phyloP scores from a whole-genome alignment of 2,329 filamentous ascomycete species.

The Xylariaceae sp. region DNA sequence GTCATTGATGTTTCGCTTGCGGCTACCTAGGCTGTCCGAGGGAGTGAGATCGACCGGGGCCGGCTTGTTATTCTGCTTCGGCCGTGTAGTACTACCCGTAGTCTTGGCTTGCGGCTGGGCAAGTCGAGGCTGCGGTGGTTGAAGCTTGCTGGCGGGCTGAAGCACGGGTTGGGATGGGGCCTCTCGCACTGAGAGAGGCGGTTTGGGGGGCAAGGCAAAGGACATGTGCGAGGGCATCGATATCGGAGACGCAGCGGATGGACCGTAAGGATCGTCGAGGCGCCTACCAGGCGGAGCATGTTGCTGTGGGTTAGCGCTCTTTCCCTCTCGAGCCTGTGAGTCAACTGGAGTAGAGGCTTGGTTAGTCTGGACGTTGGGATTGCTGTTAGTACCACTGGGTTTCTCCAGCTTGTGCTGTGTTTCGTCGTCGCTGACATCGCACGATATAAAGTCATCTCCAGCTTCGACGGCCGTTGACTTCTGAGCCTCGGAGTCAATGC shows the following conservation, averaged over 20 bases:
- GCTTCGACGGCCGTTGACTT: constrained; percentile 51
- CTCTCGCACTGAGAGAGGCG: constrained; percentile 6
- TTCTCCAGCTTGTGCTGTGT: constrained; percentile 27
- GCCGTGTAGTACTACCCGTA: too few species aligned
- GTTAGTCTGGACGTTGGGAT: not conserved
- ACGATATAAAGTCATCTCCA: constrained; percentile 84
- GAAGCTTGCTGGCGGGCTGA: not conserved
- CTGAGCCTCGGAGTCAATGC: constrained; percentile 53
- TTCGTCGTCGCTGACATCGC: constrained; percentile 62
- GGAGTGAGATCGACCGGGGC: constrained; percentile 33
- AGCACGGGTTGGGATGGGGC: not conserved
- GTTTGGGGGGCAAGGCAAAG: constrained; percentile 15
- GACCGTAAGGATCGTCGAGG: too few species aligned
- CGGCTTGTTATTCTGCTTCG: constrained; percentile 5
- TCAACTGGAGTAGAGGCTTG: constrained; percentile 28
- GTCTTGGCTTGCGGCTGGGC: constrained; percentile 7
- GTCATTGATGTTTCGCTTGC: constrained; percentile 73
- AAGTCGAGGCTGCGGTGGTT: constrained; percentile 2
- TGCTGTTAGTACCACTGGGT: not conserved
- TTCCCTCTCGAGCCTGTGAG: too few species aligned
- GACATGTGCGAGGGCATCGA: constrained; percentile 20
- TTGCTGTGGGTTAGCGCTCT: too few species aligned
- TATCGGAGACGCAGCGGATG: too few species aligned
- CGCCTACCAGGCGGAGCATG: too few species aligned
- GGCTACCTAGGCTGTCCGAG: constrained; percentile 52